Evolutionary conservation across 2,329 filamentous ascomycete species (phyloP).

Genomic region (Phoma sp.): DNA sequence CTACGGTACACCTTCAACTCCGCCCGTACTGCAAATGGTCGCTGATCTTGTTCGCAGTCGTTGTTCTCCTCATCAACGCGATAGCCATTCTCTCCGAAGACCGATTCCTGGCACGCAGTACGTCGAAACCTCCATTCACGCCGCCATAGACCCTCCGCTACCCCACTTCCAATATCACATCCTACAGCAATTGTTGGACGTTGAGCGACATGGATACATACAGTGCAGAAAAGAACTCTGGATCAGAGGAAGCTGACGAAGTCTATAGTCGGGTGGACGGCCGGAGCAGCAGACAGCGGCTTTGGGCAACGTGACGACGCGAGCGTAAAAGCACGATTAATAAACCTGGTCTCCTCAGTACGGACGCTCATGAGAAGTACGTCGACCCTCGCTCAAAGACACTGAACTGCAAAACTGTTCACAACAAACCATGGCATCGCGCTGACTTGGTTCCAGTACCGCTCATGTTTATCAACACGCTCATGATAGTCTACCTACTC

Average conservation of each 20-base stretch:
- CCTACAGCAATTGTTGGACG: background rate
- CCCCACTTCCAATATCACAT: background rate
- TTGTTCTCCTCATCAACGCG: constrained; percentile 88
- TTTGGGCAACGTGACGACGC: constrained; percentile 76
- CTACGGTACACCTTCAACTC: constrained; percentile 62
- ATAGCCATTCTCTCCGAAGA: constrained; percentile 94
- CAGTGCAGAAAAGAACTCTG: background rate
- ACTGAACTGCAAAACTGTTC: background rate
- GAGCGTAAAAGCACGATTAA: constrained; percentile 83
- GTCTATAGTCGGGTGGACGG: constrained; percentile 78
- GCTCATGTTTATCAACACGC: constrained; percentile 49
- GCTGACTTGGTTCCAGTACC: constrained; percentile 41
- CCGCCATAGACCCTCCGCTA: background rate
- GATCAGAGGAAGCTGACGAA: background rate
- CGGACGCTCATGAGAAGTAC: constrained; percentile 91
- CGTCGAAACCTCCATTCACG: constrained; percentile 33
- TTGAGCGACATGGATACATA: background rate
- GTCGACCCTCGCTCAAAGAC: constrained; percentile 43
- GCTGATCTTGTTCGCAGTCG: constrained; percentile 59
- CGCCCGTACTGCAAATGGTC: constrained; percentile 12
- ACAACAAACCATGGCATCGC: background rate
- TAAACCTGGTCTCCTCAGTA: constrained; percentile 89
- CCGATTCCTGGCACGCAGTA: constrained; percentile 85
- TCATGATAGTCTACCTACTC: constrained; percentile 48
- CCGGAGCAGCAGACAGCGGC: constrained; percentile 68